Evolutionary conservation across 345 rosid species (phyloP), one percentile per base, ranked within the genome.

Genomic region (Citrus maxima): DNA sequence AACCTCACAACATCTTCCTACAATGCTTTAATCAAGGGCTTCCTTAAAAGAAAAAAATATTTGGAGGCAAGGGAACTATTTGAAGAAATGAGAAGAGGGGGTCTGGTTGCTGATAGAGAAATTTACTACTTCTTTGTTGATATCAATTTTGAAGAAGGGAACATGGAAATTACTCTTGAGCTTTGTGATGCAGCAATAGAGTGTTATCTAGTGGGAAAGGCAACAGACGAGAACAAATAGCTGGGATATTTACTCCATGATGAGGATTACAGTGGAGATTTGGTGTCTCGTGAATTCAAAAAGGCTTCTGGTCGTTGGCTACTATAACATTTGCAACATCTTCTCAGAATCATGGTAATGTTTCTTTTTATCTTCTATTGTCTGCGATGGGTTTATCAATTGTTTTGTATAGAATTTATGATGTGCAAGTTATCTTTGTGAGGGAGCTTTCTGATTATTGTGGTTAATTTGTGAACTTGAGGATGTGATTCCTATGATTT

Each of bases 151-250:
- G 91, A 88, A 64, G 95, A 89, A 69, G 91, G 92, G 75, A 89
- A 82, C 84, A 58, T 74, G 70, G 95, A 87, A 81, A 79, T 78
- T 63, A 65, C 87, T 73, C 88, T 91, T 80, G 94, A 90, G 79
- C 94, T 92, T 83, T 91, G 94, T 80, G 93, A 95, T 82, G 99
- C 93, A 76, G 90, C 88, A 27, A 83, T 95, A 77, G 98, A 93
- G 86, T 87, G 81, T 67, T 85, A 82, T 60, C 90, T 91, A 78
- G 85, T 88, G 79, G 85, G 72, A 51, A 80, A 84, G 61, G 82
- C 78, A 4, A 78, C 69, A 66, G 77, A 84, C 16, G 78, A 73
- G 78, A 81, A 79, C 74, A 76, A 24, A 67, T 85, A 86, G 84
- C 67, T 78, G 46, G 67, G 69, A 30, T 66, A 46, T 28, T 34